phyloP scores from a whole-genome alignment of 1,284 basidiomycete species.

The Trichosporon sp. region DNA sequence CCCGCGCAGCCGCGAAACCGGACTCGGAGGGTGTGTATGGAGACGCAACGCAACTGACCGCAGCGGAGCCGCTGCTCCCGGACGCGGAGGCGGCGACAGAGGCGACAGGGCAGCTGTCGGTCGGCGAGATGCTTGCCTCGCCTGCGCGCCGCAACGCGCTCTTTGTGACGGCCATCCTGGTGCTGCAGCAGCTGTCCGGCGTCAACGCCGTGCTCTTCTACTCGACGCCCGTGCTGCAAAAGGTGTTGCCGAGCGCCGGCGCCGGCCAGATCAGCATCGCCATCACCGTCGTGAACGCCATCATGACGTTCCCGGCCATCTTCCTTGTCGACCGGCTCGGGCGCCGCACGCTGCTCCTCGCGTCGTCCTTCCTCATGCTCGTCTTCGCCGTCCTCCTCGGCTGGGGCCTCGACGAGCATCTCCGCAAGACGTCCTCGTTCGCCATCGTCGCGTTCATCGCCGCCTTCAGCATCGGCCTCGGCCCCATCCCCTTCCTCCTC shows the following conservation, averaged over 20 bases:
- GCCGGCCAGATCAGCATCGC: conserved; percentile 54
- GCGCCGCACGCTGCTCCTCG: conserved; percentile 48
- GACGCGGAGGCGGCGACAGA: conserved; percentile 12
- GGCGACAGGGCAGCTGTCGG: conserved; percentile 47
- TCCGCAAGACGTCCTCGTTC: conserved; percentile 62
- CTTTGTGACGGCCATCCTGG: conserved; percentile 67
- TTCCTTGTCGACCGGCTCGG: conserved; percentile 67
- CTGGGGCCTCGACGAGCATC: conserved; percentile 62
- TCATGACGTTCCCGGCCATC: conserved; percentile 76
- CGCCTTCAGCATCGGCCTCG: conserved; percentile 83
- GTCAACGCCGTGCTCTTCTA: conserved; percentile 81
- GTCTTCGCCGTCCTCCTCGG: conserved; percentile 66
- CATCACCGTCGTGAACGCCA: conserved; percentile 66
- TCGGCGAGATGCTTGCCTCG: conserved; percentile 51
- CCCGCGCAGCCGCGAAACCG: not conserved
- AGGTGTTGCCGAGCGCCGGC: conserved; percentile 68
- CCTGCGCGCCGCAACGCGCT: conserved; percentile 61
- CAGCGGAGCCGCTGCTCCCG: conserved; percentile 30
- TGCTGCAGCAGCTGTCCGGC: conserved; percentile 74
- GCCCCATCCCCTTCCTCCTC: conserved; percentile 86
- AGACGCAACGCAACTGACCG: conserved; percentile 7
- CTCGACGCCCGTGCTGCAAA: conserved; percentile 76
- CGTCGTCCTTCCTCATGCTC: conserved; percentile 60
- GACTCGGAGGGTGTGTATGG: conserved; percentile 5
- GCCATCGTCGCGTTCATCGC: conserved; percentile 79